These are phyloP conservation scores for Pelargonium nanum DNA, from an alignment of 345 rosid species.

Conservation along the genomic window DNA sequence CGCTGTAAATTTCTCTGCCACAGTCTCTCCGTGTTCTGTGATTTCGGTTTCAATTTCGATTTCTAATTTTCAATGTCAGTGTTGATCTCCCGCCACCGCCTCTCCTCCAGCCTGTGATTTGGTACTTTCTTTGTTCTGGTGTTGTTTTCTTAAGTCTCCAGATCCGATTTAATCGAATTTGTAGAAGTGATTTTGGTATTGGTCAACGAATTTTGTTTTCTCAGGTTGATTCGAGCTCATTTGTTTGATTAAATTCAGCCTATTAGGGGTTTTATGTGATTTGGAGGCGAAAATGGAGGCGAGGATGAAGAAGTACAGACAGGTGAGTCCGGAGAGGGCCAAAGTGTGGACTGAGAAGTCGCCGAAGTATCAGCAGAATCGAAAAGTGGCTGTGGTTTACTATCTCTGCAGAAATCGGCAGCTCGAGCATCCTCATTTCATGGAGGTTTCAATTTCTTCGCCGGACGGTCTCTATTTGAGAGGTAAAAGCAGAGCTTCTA, in stretches of 20 bases:
- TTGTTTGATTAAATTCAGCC: not conserved
- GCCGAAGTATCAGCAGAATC: slow-evolving; percentile 60
- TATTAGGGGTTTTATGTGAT: slow-evolving; percentile 5
- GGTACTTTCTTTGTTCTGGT: not conserved
- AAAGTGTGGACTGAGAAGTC: slow-evolving; percentile 95
- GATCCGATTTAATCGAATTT: not conserved
- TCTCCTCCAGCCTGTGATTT: not conserved
- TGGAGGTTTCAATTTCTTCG: slow-evolving; percentile 70
- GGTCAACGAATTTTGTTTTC: not conserved
- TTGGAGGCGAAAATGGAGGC: slow-evolving; percentile 37
- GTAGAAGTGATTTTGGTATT: not conserved
- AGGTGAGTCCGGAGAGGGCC: slow-evolving; percentile 89
- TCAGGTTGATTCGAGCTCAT: no score
- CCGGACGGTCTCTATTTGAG: slow-evolving; percentile 65
- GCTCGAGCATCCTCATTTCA: slow-evolving; percentile 99
- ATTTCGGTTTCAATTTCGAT: not conserved
- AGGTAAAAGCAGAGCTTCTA: slow-evolving; percentile 31
- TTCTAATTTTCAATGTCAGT: no score
- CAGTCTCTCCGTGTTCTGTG: not conserved
- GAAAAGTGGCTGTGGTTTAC: slow-evolving; percentile 80
- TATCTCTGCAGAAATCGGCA: slow-evolving; percentile 81
- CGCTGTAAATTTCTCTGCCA: not conserved
- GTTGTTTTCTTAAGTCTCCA: not conserved
- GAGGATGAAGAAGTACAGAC: slow-evolving; percentile 67
- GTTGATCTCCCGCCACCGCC: not conserved